Base-by-base conservation (phyloP, 2,329 filamentous ascomycete genomes). In the Colletotrichum musae region DNA sequence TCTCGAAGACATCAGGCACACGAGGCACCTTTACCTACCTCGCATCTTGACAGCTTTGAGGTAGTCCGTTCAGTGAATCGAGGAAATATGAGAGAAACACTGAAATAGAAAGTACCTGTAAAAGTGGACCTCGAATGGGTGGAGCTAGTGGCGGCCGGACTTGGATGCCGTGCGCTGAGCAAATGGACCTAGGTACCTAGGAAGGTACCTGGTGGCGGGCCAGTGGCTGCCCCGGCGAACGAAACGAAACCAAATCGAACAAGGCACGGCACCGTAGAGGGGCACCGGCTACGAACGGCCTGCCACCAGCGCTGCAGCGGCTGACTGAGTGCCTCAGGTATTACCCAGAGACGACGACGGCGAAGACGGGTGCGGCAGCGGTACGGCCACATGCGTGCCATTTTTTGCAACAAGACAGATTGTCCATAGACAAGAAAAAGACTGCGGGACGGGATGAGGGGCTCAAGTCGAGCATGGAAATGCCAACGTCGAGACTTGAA, bases 51-150 rank as follows among this genome's bases (percentile, higher is more conserved):
- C 39, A 54, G 15, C 51, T 48, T 16, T 10, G 21, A 47, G 36
- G 32, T 50, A 63, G 58, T 45, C 48, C 48, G 48, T 36, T 50
- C 15, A 58, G 12, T 18, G 12, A 21, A 51, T 39, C 28, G 32
- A 60, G 71, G 71, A 71, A 72, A 78, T 24, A 78, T 76, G 76
- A 74, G 76, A 74, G 74, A 76, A 76, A 48, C 18, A 18, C 18
- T 57, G 59, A 65, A 61, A 54, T n/a, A 36, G 58, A 75, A 79
- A 71, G 75, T 75, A 71, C 72, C 71, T 71, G 48, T 32, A 48
- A 58, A 61, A 51, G 50, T 53, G 52, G 26, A 18, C 21, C 45
- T 9, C 51, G 7, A 15, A 60, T 10, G 18, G 10, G 58, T 60
- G 58, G 59, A 45, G 18, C 50, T 21, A n/a, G 18, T 47, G 21